Percentiles rank a stretch among this genome's conserved stretches.
Conservation (phyloP, 208 protist species). For the Entamoeba dispar region DNA sequence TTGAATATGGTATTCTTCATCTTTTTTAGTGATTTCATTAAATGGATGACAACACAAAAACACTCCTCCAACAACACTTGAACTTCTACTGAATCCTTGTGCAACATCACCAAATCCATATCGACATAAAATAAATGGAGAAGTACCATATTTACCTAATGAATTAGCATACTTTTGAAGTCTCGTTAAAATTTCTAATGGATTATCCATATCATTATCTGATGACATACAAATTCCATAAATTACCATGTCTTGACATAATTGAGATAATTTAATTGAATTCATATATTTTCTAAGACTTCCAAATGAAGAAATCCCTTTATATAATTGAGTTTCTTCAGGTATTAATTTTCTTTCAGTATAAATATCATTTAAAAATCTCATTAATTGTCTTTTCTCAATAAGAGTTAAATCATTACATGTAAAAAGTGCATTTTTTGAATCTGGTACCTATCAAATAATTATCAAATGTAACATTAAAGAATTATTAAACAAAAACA, state of each 20-base stretch:
- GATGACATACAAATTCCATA: not conserved
- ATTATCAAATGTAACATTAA: no score
- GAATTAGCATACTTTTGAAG: not conserved
- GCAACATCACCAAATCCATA: not conserved
- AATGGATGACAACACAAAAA: not conserved
- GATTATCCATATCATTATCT: not conserved
- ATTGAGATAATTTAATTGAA: not conserved
- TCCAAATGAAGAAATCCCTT: not conserved
- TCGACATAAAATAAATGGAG: not conserved
- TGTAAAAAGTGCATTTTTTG: not conserved
- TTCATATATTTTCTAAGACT: not conserved
- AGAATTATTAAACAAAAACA: no score
- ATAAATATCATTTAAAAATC: not conserved
- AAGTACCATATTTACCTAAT: not conserved
- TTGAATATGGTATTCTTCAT: not conserved
- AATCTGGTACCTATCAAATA: not conserved
- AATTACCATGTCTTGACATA: not conserved
- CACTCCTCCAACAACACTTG: not conserved
- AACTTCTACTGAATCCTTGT: not conserved
- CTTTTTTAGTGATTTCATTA: not conserved
- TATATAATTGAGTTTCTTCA: not conserved
- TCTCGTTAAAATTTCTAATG: not conserved
- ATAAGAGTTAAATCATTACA: not conserved
- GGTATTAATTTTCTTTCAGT: not conserved
- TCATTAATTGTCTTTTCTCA: not conserved